Percentiles rank a stretch among this genome's conserved stretches.
phyloP scores from a whole-genome alignment of 164 flowering plant species.

The Vitis rupestris region DNA sequence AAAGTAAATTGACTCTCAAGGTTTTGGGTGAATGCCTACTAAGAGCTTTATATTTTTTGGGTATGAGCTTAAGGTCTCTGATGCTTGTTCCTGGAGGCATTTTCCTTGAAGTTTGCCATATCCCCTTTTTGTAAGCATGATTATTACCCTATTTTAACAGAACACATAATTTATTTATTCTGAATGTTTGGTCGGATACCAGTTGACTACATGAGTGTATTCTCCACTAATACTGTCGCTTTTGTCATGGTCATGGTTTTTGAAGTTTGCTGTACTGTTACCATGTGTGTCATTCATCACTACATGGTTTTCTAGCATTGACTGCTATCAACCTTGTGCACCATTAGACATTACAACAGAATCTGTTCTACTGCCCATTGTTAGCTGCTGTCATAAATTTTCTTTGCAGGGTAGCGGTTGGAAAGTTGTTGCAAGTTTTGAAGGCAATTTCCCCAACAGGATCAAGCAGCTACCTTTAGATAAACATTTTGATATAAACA shows the following conservation, averaged over 20 bases:
- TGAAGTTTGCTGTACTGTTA: neutral
- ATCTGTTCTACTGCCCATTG: neutral
- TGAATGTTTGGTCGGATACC: no score
- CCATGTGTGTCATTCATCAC: neutral
- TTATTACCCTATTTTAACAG: no score
- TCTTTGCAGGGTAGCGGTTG: constrained; percentile 88
- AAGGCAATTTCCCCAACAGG: constrained; percentile 94
- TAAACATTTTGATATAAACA: constrained; percentile 93
- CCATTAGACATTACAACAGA: neutral
- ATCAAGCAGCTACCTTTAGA: constrained; percentile 97
- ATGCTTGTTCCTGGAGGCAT: no score
- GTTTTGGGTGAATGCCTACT: no score
- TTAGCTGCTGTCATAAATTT: neutral
- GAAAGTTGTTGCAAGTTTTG: constrained; percentile 98
- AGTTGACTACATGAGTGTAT: no score
- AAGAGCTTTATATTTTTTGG: no score
- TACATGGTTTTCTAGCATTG: neutral
- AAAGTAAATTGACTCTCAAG: no score
- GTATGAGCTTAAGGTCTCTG: no score
- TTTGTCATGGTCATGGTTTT: neutral
- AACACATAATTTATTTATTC: no score
- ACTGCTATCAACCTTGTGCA: neutral
- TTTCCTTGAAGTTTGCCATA: no score
- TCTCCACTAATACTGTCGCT: neutral
- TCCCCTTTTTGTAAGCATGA: no score